phyloP scores from a whole-genome alignment of 225 moss, liverwort and hornwort genomes.

The Ulota crispa region DNA sequence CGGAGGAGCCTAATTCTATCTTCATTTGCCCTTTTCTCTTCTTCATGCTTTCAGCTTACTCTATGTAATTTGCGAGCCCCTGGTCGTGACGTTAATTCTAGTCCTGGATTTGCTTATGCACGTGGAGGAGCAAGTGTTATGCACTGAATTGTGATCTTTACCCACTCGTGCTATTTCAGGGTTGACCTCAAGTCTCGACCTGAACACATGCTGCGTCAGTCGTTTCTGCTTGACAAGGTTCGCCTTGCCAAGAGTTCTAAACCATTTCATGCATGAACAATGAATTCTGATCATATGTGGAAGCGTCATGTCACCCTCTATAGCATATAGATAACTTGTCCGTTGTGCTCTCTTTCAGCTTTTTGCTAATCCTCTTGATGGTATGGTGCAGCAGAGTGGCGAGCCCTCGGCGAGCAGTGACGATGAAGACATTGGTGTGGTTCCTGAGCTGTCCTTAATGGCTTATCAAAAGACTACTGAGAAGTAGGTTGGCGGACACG shows the following conservation, averaged over 20 bases:
- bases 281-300: conserved; percentile 9
- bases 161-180: conserved; percentile 60
- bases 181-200: conserved; percentile 81
- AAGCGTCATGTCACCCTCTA: conserved; percentile 5
- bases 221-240: conserved; percentile 67
- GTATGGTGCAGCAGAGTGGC: conserved; percentile 33
- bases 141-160: conserved; percentile 39
- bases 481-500: not conserved
- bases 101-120: conserved; percentile 14
- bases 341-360: not conserved
- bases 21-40: not conserved
- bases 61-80: not conserved
- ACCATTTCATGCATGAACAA: conserved; percentile 33
- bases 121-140: conserved; percentile 8
- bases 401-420: conserved; percentile 51
- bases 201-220: conserved; percentile 68
- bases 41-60: conserved; percentile 18
- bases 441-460: conserved; percentile 46
- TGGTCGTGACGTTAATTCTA: conserved; percentile 16
- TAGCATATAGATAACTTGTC: not conserved
- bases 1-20: not conserved
- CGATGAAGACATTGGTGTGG: conserved; percentile 46
- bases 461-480: conserved; percentile 21
- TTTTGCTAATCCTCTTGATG: conserved; percentile 14
- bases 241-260: conserved; percentile 53